Base-by-base conservation (phyloP, 768 basidiomycete species). In the Asterophora lycoperdoides region DNA sequence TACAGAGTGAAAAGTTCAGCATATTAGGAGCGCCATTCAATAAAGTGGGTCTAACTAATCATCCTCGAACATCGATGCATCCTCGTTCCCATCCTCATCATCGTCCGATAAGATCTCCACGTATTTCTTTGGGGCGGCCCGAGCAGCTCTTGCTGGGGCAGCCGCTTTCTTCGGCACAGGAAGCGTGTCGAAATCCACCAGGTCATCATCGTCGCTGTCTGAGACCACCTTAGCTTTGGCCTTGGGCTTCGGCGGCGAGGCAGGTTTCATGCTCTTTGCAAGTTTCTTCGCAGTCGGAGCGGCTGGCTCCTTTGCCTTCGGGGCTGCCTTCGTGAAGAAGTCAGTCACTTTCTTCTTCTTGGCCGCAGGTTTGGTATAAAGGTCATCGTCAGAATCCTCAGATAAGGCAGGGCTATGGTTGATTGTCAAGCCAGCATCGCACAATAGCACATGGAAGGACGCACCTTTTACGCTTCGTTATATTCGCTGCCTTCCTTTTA, bases 381-480 rank as follows among this genome's bases (percentile, higher is more conserved):
- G 55, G 18, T 75, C 74, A 13, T 76, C 77, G 23, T 64, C 64
- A 40, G 67, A 61, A 17, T 76, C 76, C 46, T 72, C 70, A 38
- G 68, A 68, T 17, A 55, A 56, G 37, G 56, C 62, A 23, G 64
- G 62, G 39, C 74, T 78, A 49, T 50, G 34, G 20, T 47, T 20
- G 29, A 20, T 40, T 5, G 46, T 51, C 35, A 51, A 15, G 3
- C 23, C 38, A 45, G 30, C 13, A 11, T 41, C 35, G 14, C 41
- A 13, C 34, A 8, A 8, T 23, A 23, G 23, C 23, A 38, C 8
- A 2, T 28, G 13, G 23, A 42, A n/a, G 26, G 17, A 40, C 56
- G 37, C 50, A 84, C 88, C 79, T 86, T 66, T 89, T 91, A 36
- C 86, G 80, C 66, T 90, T 90, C 37, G 68, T 61, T 13, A 59